Evolutionary conservation across 2,329 filamentous ascomycete genomes (phyloP).

Genomic region (Aspergillus viridinutans): DNA sequence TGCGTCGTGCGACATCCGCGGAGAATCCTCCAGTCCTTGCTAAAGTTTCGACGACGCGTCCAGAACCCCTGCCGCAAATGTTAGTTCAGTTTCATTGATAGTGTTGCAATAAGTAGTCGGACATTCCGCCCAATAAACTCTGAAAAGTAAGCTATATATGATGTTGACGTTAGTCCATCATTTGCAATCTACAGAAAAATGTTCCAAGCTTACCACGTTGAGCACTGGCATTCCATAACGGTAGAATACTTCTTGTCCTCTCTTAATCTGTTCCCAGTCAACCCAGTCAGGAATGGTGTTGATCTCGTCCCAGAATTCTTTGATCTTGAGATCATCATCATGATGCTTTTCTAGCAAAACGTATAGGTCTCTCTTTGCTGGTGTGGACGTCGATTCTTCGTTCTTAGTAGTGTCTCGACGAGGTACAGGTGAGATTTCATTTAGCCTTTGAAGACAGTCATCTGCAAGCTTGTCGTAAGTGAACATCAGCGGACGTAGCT

Average conservation of each 20-base stretch:
- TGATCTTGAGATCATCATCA: conserved; percentile 52
- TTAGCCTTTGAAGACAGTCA: conserved; percentile 60
- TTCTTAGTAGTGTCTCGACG: not conserved
- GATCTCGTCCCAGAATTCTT: conserved; percentile 61
- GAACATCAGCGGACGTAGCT: conserved; percentile 58
- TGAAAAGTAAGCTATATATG: conserved; percentile 25
- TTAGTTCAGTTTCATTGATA: not conserved
- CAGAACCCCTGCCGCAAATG: conserved; percentile 52
- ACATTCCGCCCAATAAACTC: conserved; percentile 29
- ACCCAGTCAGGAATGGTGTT: conserved; percentile 70
- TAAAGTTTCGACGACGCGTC: conserved; percentile 68
- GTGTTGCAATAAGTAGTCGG: conserved; percentile 1
- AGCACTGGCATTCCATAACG: conserved; percentile 66
- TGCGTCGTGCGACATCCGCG: conserved; percentile 60
- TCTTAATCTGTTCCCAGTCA: conserved; percentile 68
- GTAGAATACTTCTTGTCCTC: conserved; percentile 74
- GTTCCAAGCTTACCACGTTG: conserved; percentile 41
- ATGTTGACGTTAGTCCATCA: conserved; percentile 1
- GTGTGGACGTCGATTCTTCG: conserved; percentile 11
- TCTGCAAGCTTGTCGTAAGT: conserved; percentile 67
- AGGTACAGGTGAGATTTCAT: conserved; percentile 52
- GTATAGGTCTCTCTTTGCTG: conserved; percentile 57
- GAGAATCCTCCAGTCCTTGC: conserved; percentile 71
- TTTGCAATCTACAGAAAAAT: not conserved
- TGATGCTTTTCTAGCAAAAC: conserved; percentile 57